These are phyloP conservation scores for Kuraishia cidri DNA, from an alignment of 805 yeast genomes.

Conservation along the genomic window DNA sequence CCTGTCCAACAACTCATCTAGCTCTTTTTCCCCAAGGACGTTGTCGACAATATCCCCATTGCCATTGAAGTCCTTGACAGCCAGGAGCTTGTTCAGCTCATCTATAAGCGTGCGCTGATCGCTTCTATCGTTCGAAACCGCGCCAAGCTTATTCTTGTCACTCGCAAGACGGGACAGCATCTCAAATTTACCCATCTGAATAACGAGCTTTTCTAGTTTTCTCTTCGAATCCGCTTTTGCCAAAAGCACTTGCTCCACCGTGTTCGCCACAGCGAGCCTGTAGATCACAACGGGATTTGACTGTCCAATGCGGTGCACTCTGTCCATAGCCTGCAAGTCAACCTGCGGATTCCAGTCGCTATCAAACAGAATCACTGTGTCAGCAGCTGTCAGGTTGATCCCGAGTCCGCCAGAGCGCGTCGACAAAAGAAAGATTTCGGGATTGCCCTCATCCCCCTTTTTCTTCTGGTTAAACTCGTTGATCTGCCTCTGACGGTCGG, in stretches of 20 bases:
- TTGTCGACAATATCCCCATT: constrained; percentile 11
- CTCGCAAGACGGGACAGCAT: constrained; percentile 15
- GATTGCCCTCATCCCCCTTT: constrained; percentile 18
- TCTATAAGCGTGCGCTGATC: constrained; percentile 21
- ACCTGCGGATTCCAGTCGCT: constrained; percentile 98
- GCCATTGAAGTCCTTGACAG: constrained; percentile 20
- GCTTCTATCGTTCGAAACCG: constrained; percentile 5
- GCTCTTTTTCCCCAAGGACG: constrained; percentile 28
- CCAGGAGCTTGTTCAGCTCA: constrained; percentile 30
- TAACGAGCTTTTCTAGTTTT: constrained; percentile 66
- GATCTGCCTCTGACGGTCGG: constrained; percentile 57
- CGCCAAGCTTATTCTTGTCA: constrained; percentile 3
- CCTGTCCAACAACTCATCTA: constrained; percentile 42
- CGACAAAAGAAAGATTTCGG: constrained; percentile 61
- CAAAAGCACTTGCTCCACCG: constrained; percentile 77
- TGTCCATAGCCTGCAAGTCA: constrained; percentile 92
- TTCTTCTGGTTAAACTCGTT: constrained; percentile 31
- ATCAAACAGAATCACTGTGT: constrained; percentile 83
- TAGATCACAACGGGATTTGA: constrained; percentile 73
- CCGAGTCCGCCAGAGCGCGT: constrained; percentile 97
- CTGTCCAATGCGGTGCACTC: constrained; percentile 94
- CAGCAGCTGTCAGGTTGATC: constrained; percentile 77
- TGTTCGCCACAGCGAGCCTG: constrained; percentile 66
- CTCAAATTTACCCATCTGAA: constrained; percentile 54
- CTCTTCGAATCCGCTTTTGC: constrained; percentile 77